phyloP scores from a whole-genome alignment of 2,329 filamentous ascomycete species.

The Cladosporium sp. region DNA sequence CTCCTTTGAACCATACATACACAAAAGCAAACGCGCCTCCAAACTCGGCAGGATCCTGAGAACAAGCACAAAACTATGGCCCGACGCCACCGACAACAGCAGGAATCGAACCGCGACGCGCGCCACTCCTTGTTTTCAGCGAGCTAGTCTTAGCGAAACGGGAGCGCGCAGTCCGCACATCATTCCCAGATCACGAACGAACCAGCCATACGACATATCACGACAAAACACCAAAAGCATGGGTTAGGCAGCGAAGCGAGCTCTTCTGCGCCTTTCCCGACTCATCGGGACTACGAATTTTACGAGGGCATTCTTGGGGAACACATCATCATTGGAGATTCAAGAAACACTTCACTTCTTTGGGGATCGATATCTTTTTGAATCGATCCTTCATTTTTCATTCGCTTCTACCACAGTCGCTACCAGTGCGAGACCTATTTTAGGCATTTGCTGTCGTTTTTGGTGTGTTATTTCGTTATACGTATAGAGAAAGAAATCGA shows the following conservation, averaged over 20 bases:
- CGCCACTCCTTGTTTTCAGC: no score
- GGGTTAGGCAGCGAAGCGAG: slow-evolving; percentile 2
- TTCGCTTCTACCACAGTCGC: slow-evolving; percentile 1
- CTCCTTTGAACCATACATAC: slow-evolving; percentile 1
- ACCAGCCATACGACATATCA: no score
- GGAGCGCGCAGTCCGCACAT: not conserved
- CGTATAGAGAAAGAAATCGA: no score
- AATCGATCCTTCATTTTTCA: not conserved
- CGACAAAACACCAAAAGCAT: no score
- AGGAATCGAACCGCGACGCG: no score
- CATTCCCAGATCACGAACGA: no score
- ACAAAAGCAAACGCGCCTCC: not conserved
- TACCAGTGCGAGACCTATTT: not conserved
- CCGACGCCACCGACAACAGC: slow-evolving; percentile 5
- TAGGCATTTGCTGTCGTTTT: not conserved
- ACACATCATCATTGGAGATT: not conserved
- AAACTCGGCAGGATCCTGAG: slow-evolving; percentile 11
- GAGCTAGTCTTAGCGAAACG: no score
- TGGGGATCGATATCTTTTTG: not conserved
- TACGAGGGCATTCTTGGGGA: slow-evolving; percentile 1
- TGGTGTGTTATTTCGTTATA: not conserved
- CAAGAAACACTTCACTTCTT: not conserved
- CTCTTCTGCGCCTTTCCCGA: slow-evolving; percentile 1
- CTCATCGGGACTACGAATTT: slow-evolving; percentile 4
- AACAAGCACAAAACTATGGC: not conserved